Conservation (phyloP, 129 eudicot species). For the Flaveria robusta region DNA sequence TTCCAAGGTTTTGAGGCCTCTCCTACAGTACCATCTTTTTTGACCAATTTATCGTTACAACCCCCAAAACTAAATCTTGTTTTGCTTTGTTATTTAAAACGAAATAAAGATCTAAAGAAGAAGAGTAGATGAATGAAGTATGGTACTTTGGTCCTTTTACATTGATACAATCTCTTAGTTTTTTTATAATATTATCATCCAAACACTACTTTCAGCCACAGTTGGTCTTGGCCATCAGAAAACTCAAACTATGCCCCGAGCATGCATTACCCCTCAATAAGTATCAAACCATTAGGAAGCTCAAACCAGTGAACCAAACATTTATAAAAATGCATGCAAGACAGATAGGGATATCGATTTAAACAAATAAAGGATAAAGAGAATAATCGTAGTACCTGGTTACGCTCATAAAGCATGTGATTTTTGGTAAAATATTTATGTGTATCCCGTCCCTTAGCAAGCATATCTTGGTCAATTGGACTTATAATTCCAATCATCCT, state of each 20-base stretch:
- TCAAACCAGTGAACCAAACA: neutral
- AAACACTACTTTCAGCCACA: neutral
- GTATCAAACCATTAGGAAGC: neutral
- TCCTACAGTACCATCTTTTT: no score
- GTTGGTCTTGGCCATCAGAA: no score
- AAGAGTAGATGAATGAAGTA: no score
- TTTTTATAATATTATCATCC: neutral
- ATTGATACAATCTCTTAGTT: no score
- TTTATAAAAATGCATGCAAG: neutral
- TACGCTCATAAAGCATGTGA: constrained; percentile 93
- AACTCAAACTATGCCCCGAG: neutral
- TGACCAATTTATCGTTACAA: no score
- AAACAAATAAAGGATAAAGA: neutral
- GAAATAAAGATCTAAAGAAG: no score
- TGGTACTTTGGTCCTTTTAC: no score
- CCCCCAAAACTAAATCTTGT: no score
- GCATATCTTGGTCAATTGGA: constrained; percentile 76
- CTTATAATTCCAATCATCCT: constrained; percentile 85
- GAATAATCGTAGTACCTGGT: constrained; percentile 31
- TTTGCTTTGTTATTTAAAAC: no score
- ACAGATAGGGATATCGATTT: neutral
- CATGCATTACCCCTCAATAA: neutral
- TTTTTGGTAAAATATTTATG: constrained; percentile 91
- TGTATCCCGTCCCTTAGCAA: constrained; percentile 86
- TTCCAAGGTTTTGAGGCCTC: no score